Base-by-base conservation (phyloP, 305 asterid species). In the Salvia sclarea region DNA sequence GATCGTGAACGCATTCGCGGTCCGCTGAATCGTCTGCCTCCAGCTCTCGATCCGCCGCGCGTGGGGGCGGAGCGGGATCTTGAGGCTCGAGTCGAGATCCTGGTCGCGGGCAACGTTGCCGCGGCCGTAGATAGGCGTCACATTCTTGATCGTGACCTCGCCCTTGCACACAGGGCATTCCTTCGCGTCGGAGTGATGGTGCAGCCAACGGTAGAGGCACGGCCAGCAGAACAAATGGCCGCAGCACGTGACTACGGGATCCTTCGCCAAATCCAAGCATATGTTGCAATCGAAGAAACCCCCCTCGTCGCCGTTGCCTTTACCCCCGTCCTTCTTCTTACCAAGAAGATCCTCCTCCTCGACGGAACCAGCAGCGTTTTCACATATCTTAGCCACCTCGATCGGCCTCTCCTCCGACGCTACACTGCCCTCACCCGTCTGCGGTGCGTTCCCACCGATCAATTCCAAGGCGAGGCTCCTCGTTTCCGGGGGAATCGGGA, bases 181-280 rank as follows among this genome's bases (percentile, higher is more conserved):
- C 62, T 75, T 81, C 1, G 86, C 86, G 10, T 81, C 86, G 0
- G 89, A 84, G 69, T 84, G 87, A 64, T 63, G 80, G 41, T 82
- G 81, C 43, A 82, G 44, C 89, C 89, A 84, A 5, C 78, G 76
- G 76, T 82, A 84, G 9, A 84, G 80, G 63, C 89, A 84, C 0
- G 89, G 84, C 87, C 89, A 84, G 70, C 89, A 84, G 61, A 80
- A 84, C 60, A 84, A 74, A 76, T 84, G 89, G 11, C 89, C 89
- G 0, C 89, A 84, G 64, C 87, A 84, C 40, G 89, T 84, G 24
- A 84, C 82, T 1, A 84, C 89, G 0, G 89, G 89, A 22, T 84
- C 89, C 73, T 77, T 84, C 1, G 89, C 82, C 75, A 82, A 76
- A 56, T 84, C 89, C 22, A 84, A 76, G 75, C 89, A 84, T 65